Conservation (phyloP, 176 grass and related monocot genomes). For the Microstegium vimineum region DNA sequence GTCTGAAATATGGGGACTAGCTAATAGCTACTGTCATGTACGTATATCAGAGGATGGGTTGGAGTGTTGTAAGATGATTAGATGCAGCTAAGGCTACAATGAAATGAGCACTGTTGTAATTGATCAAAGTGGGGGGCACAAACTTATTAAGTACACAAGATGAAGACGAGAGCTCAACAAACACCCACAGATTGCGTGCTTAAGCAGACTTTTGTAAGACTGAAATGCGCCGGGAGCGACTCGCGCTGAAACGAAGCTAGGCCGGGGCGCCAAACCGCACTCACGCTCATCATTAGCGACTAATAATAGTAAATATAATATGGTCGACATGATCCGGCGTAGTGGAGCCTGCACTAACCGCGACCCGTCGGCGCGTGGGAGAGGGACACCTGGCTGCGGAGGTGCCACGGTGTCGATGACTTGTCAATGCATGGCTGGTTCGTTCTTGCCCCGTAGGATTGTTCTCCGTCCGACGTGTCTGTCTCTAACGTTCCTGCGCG, state of each 20-base stretch:
- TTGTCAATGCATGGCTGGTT: conserved; percentile 44
- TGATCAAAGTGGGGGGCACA: neutral
- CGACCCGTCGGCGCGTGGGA: neutral
- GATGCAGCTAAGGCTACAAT: neutral
- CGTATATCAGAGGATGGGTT: neutral
- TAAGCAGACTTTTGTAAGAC: conserved; percentile 17
- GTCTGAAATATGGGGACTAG: neutral
- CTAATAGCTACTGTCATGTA: neutral
- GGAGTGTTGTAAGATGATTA: neutral
- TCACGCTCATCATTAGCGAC: conserved; percentile 36
- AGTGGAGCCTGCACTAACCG: conserved; percentile 60
- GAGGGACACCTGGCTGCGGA: neutral
- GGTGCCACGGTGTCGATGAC: conserved; percentile 19
- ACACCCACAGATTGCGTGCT: conserved; percentile 11
- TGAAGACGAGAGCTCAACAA: neutral
- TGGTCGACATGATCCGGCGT: conserved; percentile 9
- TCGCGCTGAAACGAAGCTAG: conserved; percentile 31
- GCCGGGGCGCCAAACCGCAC: conserved; percentile 36
- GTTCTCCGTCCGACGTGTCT: conserved; percentile 34
- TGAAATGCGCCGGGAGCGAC: neutral
- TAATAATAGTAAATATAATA: conserved; percentile 9
- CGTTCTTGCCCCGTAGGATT: neutral
- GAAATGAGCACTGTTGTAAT: neutral
- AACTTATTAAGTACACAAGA: neutral
- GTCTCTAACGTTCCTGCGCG: neutral